These are phyloP conservation scores for Podospora pseudopauciseta DNA, from an alignment of 495 filamentous ascomycete genomes.

Conservation along the genomic window DNA sequence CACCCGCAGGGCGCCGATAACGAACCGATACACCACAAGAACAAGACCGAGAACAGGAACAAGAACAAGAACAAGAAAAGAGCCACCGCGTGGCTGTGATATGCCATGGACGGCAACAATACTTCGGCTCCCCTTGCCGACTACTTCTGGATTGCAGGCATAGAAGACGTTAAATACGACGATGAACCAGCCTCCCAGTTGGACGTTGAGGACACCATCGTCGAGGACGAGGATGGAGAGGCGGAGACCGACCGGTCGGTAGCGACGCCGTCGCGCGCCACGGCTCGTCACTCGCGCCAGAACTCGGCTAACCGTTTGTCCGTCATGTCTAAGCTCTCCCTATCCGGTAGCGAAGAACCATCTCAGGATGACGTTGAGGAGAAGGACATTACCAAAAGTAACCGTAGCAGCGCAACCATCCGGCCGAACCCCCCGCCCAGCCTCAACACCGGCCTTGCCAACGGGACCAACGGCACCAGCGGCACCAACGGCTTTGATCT, in stretches of 20 bases:
- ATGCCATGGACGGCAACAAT: slow-evolving; percentile 49
- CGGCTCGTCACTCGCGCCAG: slow-evolving; percentile 57
- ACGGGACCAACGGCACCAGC: slow-evolving; percentile 15
- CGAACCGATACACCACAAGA: neutral
- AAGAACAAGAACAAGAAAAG: slow-evolving; percentile 16
- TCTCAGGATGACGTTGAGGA: slow-evolving; percentile 54
- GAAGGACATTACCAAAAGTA: slow-evolving; percentile 63
- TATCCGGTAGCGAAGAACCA: slow-evolving; percentile 44
- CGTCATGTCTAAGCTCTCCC: slow-evolving; percentile 60
- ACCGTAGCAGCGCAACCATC: slow-evolving; percentile 84
- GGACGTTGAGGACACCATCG: slow-evolving; percentile 69
- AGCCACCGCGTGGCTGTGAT: slow-evolving; percentile 27
- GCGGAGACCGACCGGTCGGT: slow-evolving; percentile 35
- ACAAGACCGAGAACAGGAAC: slow-evolving; percentile 7
- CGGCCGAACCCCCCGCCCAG: slow-evolving; percentile 48
- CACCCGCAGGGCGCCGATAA: neutral
- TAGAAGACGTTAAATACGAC: slow-evolving; percentile 67
- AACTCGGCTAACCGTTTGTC: slow-evolving; percentile 65
- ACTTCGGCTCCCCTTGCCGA: slow-evolving; percentile 84
- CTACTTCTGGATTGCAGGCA: slow-evolving; percentile 98
- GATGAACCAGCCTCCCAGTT: slow-evolving; percentile 32
- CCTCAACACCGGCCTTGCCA: slow-evolving; percentile 18
- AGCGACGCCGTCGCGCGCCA: slow-evolving; percentile 45
- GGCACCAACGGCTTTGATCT: neutral
- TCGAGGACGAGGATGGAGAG: slow-evolving; percentile 66